Evolutionary conservation across 108 stramenopile genomes (phyloP).

Genomic region (Nitzschia inconspicua): DNA sequence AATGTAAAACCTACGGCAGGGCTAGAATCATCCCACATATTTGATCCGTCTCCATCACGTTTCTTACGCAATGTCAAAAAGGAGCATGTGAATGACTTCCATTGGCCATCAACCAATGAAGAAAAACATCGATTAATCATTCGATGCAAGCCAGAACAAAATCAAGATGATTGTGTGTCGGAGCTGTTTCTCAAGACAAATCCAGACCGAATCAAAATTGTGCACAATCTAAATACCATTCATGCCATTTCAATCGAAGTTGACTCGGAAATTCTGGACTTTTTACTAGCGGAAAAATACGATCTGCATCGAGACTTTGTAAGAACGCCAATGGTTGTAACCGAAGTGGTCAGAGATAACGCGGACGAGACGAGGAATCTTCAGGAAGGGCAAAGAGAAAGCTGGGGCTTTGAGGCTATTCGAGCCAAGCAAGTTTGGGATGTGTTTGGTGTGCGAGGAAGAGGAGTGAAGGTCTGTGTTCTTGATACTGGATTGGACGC

Average conservation of each 20-base stretch:
- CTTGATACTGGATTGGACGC: constrained; percentile 52
- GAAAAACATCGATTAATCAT: constrained; percentile 2
- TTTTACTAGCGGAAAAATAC: neutral
- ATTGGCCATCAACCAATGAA: neutral
- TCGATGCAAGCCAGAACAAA: neutral
- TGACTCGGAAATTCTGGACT: neutral
- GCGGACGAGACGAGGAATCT: neutral
- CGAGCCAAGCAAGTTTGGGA: constrained; percentile 21
- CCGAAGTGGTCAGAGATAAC: neutral
- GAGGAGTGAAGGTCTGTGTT: constrained; percentile 46
- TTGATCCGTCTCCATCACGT: neutral
- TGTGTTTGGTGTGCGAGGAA: constrained; percentile 9
- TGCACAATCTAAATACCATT: constrained; percentile 1
- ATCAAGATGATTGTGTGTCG: constrained; percentile 1
- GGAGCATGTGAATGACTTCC: neutral
- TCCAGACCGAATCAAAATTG: neutral
- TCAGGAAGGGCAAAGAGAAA: neutral
- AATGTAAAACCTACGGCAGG: neutral
- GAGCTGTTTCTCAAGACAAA: neutral
- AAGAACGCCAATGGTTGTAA: neutral
- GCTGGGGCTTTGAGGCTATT: constrained; percentile 18
- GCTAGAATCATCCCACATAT: neutral
- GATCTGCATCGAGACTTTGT: neutral
- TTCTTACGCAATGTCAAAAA: neutral
- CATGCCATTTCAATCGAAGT: constrained; percentile 1